phyloP scores from a whole-genome alignment of 352 stramenopile genomes.

The Phytophthora litchii region DNA sequence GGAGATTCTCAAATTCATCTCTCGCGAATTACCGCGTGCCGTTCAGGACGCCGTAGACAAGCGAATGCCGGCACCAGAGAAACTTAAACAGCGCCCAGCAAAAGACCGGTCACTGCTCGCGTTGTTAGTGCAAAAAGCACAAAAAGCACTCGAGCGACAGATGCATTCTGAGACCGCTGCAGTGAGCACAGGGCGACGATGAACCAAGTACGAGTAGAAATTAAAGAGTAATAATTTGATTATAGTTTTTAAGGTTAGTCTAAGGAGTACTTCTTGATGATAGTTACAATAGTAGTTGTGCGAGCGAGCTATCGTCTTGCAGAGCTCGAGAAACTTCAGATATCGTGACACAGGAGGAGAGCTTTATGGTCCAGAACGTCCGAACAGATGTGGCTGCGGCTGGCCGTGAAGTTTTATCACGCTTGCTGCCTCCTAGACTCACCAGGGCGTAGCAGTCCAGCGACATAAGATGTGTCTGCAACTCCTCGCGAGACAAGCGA shows the following conservation, averaged over 20 bases:
- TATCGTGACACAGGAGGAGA: constrained; percentile 58
- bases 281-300: constrained; percentile 27
- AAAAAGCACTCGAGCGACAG: constrained; percentile 69
- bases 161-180: constrained; percentile 68
- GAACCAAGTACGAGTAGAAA: constrained; percentile 13
- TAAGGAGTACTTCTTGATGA: not conserved
- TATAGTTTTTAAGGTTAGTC: constrained; percentile 23
- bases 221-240: constrained; percentile 31
- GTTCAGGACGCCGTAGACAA: constrained; percentile 78
- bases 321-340: constrained; percentile 47
- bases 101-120: constrained; percentile 75
- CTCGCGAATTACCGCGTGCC: constrained; percentile 73
- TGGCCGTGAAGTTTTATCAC: constrained; percentile 18
- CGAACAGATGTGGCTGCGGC: constrained; percentile 23
- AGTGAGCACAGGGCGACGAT: constrained; percentile 22
- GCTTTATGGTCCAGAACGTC: constrained; percentile 52
- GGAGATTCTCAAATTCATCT: constrained; percentile 88
- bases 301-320: constrained; percentile 57
- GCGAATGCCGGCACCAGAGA: constrained; percentile 53
- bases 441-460: constrained; percentile 78
- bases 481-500: constrained; percentile 58
- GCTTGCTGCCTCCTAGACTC: constrained; percentile 35
- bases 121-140: constrained; percentile 78
- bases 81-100: constrained; percentile 53
- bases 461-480: constrained; percentile 63